Evolutionary conservation across 139 green algal species (phyloP).

Genomic region (Edaphochlamys debaryana): DNA sequence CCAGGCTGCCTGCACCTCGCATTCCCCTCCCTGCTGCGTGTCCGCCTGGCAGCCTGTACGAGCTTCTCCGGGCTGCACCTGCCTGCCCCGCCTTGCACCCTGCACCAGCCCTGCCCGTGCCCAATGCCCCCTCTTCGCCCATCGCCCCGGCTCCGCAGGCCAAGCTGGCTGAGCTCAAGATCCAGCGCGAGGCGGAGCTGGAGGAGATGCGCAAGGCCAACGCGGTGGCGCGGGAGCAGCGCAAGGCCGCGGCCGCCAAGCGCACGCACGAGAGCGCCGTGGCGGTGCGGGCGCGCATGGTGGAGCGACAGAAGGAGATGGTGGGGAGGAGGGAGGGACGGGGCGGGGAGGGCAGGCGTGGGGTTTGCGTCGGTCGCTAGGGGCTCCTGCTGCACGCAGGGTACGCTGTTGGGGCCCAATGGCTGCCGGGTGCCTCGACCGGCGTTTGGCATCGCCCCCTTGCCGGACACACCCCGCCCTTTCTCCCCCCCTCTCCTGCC

Average conservation of each 20-base stretch:
- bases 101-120: too few relatives aligned
- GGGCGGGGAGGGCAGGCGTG: neutral
- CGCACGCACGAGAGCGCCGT: conserved; percentile 14
- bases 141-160: neutral
- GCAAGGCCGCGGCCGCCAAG: conserved; percentile 34
- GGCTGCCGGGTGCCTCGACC: too few relatives aligned
- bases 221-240: conserved; percentile 47
- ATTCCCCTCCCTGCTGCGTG: too few relatives aligned
- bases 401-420: too few relatives aligned
- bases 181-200: conserved; percentile 58
- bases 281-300: conserved; percentile 18
- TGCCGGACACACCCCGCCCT: too few relatives aligned
- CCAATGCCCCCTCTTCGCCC: neutral
- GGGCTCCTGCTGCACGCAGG: neutral
- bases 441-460: too few relatives aligned
- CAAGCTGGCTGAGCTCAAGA: conserved; percentile 24
- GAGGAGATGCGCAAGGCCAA: conserved; percentile 56
- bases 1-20: too few relatives aligned
- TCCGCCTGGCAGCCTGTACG: too few relatives aligned
- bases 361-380: too few relatives aligned
- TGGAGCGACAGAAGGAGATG: conserved; percentile 33
- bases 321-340: neutral
- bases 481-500: too few relatives aligned
- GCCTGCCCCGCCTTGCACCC: too few relatives aligned
- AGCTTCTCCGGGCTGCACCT: too few relatives aligned